Conservation (phyloP, 768 basidiomycete genomes). For the Russula foetens region DNA sequence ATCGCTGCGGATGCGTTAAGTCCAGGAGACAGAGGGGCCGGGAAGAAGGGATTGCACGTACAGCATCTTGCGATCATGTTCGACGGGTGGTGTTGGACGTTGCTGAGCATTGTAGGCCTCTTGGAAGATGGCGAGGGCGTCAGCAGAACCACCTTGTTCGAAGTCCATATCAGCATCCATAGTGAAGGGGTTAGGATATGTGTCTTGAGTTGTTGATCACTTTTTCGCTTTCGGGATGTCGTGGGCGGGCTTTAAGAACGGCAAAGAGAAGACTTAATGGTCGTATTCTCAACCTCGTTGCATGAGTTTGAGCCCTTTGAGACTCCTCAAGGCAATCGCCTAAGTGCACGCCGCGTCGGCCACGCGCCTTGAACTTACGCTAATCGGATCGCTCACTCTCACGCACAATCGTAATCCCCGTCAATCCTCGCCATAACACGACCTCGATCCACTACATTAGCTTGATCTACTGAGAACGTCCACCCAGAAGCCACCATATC, state of each 20-base stretch:
- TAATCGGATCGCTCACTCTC: not conserved
- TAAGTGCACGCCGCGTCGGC: constrained; percentile 6
- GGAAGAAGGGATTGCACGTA: constrained; percentile 33
- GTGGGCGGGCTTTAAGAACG: not conserved
- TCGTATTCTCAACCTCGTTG: constrained; percentile 17
- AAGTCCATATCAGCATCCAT: constrained; percentile 85
- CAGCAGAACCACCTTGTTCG: constrained; percentile 31
- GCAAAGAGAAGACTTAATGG: constrained; percentile 3
- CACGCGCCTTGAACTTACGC: constrained; percentile 6
- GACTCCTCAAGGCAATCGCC: constrained; percentile 13
- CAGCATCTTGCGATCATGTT: constrained; percentile 63
- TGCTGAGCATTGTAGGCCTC: constrained; percentile 28
- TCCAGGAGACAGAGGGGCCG: not conserved
- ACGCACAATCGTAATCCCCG: not conserved
- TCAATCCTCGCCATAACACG: not conserved
- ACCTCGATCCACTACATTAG: not conserved
- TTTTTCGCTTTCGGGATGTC: too few species aligned
- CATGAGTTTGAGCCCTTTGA: not conserved
- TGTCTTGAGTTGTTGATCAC: not conserved
- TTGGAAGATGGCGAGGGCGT: constrained; percentile 27
- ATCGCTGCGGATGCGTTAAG: constrained; percentile 43
- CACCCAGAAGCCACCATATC: constrained; percentile 59
- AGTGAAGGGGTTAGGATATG: constrained; percentile 16
- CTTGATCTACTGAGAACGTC: constrained; percentile 37
- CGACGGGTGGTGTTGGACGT: constrained; percentile 30